Conservation (phyloP, 257 asterid species). For the Scutellaria barbata region DNA sequence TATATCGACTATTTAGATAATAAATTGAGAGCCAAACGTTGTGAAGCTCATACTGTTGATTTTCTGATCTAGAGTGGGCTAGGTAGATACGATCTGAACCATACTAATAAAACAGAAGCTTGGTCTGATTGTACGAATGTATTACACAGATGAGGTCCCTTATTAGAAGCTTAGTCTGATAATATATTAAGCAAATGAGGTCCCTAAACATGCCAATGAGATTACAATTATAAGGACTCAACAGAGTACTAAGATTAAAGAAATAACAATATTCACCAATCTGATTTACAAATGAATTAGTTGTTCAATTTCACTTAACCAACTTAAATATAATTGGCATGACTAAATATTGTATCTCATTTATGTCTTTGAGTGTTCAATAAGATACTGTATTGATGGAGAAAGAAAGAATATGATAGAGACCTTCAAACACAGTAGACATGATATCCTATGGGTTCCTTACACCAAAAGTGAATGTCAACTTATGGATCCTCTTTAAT, state of each 20-base stretch:
- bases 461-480: slow-evolving; percentile 17
- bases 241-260: slow-evolving; percentile 13
- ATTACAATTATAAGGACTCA: slow-evolving; percentile 8
- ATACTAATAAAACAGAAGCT: slow-evolving; percentile 12
- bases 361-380: slow-evolving; percentile 2
- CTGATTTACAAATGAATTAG: slow-evolving; percentile 9
- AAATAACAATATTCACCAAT: not conserved
- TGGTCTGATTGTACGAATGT: not conserved
- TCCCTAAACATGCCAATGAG: slow-evolving; percentile 14
- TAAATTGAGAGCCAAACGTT: slow-evolving; percentile 16
- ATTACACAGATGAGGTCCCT: not conserved
- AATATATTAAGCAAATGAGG: slow-evolving; percentile 4
- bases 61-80: not conserved
- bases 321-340: not conserved
- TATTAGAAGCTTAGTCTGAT: slow-evolving; percentile 15
- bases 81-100: not conserved
- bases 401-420: slow-evolving; percentile 10
- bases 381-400: not conserved
- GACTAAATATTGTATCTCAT: not conserved
- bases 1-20: slow-evolving; percentile 8
- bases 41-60: slow-evolving; percentile 16
- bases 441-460: slow-evolving; percentile 5
- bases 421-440: not conserved
- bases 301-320: slow-evolving; percentile 13
- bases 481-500: not conserved